phyloP scores from a whole-genome alignment of 331 rosid genomes.

The Acacia pycnantha region DNA sequence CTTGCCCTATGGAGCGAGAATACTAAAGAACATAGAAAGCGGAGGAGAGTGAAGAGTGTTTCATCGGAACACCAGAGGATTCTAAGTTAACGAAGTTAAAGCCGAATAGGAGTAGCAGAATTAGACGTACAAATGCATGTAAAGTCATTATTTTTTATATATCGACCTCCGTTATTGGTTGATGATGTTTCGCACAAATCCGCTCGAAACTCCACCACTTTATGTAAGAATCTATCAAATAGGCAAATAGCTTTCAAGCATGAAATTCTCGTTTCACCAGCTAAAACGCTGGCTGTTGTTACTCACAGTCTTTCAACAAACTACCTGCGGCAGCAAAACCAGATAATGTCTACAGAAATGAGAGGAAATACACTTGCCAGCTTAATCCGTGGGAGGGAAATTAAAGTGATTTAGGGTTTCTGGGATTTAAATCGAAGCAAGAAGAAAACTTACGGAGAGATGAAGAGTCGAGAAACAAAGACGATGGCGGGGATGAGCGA shows the following conservation, averaged over 20 bases:
- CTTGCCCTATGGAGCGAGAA: not conserved
- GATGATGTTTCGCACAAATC: conserved; percentile 14
- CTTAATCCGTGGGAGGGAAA: too few relatives aligned
- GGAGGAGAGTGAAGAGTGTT: not conserved
- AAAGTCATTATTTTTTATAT: not conserved
- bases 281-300: not conserved
- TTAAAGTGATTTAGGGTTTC: too few relatives aligned
- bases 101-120: conserved; percentile 21
- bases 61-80: conserved; percentile 27
- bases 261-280: conserved; percentile 14
- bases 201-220: conserved; percentile 15
- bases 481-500: too few relatives aligned
- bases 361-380: not conserved
- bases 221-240: not conserved
- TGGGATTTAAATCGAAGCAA: too few relatives aligned
- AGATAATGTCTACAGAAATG: not conserved
- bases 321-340: not conserved
- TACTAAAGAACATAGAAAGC: conserved; percentile 21
- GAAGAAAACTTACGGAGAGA: too few relatives aligned
- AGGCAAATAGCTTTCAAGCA: conserved; percentile 5
- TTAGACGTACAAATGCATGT: conserved; percentile 9
- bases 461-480: too few relatives aligned
- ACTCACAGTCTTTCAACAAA: not conserved
- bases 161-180: conserved; percentile 31
- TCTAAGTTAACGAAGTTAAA: conserved; percentile 29